Conservation (phyloP, 441 rosid species). For the Corymbia calophylla region DNA sequence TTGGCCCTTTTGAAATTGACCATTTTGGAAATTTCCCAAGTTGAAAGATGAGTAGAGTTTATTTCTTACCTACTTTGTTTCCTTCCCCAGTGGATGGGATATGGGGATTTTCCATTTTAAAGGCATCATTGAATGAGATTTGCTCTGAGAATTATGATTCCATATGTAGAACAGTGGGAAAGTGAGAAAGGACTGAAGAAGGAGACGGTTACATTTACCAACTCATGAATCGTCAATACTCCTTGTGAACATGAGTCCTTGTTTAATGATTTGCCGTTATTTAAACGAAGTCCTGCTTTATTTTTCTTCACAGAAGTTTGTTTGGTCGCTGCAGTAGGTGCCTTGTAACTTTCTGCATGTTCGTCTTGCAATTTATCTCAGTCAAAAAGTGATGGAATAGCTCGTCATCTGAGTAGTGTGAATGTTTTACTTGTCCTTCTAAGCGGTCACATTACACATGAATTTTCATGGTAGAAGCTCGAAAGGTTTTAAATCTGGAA, state of each 20-base stretch:
- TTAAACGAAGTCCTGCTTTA: neutral
- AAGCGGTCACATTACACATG: neutral
- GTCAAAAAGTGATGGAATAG: neutral
- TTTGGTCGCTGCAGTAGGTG: neutral
- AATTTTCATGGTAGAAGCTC: neutral
- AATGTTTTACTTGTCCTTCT: neutral
- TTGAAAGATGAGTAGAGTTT: neutral
- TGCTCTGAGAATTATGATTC: neutral
- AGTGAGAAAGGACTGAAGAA: neutral
- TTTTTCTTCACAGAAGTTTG: neutral
- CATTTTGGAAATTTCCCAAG: neutral
- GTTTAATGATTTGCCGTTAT: neutral
- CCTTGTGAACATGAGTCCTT: neutral
- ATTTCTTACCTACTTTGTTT: neutral
- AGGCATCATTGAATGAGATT: neutral
- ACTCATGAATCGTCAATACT: neutral
- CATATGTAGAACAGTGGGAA: neutral
- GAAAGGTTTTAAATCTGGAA: neutral
- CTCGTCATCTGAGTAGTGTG: neutral
- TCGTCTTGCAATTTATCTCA: neutral
- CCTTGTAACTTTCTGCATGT: neutral
- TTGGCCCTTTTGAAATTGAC: neutral
- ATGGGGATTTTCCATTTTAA: neutral
- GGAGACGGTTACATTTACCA: neutral
- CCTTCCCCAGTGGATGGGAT: neutral